Base-by-base conservation (phyloP, 2,329 filamentous ascomycete species). In the Xylariaceae sp. region DNA sequence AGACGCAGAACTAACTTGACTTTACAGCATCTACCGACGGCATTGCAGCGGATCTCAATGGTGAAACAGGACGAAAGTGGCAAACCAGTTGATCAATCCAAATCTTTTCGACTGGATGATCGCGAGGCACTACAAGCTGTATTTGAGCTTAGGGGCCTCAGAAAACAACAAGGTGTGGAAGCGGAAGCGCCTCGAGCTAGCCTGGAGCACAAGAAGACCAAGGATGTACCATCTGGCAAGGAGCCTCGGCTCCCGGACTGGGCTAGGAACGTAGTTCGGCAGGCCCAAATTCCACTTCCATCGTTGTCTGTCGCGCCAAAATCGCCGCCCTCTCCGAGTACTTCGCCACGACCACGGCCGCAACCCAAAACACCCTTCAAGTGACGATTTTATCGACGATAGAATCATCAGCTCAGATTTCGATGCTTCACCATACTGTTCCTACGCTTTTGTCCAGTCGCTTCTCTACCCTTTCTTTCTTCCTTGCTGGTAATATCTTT, bases 91-190 rank as follows among this genome's bases (percentile, higher is more conserved):
- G 58, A 57, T 30, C 58, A 61, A 42, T 60, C 53, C 23, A 71
- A 67, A 58, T 66, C 68, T 39, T 65, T 64, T 52, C 64, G 64
- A n/a, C 13, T 69, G 10, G 69, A 70, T 53, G 69, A 72, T 54
- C 61, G 58, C n/a, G 48, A 63, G 44, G 63, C 63, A 42, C 23
- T 65, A 2, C 58, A 62, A 42, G 63, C 62, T 23, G 60, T 64
- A n/a, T 64, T 64, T 45, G 60, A 64, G 47, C 62, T 60, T 49
- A 58, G 60, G 53, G 58, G 53, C 13, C 57, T 65, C 23, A 68
- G 65, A 49, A 51, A 30, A 2, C 55, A 55, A 54, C 44, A 60
- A 34, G 56, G 54, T 6, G 52, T 58, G 4, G 62, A 64, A 45
- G 55, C 60, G 34, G 57, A 60, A 9, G 67, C 64, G 18, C 17